Evolutionary conservation across 495 filamentous ascomycete genomes (phyloP).

Genomic region (Lentithecium fluviatile): DNA sequence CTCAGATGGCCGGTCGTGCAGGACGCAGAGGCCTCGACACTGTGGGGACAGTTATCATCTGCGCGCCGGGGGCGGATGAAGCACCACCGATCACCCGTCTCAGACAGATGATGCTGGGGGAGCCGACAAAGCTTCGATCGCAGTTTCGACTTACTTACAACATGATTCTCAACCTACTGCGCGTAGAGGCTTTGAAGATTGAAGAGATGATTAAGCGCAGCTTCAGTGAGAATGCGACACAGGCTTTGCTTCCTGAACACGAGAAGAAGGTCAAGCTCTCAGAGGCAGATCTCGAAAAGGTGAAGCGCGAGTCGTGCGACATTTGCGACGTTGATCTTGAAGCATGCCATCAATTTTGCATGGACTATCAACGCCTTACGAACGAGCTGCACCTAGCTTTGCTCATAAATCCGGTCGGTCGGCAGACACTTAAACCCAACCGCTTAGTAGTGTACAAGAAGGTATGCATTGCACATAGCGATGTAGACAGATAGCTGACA

Average conservation of each 20-base stretch:
- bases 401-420: conserved; percentile 71
- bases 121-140: conserved; percentile 90
- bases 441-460: conserved; percentile 72
- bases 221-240: conserved; percentile 98
- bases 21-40: conserved; percentile 89
- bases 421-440: conserved; percentile 69
- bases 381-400: conserved; percentile 70
- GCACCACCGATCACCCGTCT: conserved; percentile 80
- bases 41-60: conserved; percentile 91
- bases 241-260: conserved; percentile 89
- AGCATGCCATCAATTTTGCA: conserved; percentile 72
- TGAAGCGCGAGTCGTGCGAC: conserved; percentile 80
- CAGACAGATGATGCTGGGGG: conserved; percentile 90
- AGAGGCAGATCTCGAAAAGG: conserved; percentile 82
- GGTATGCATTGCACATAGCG: conserved; percentile 41
- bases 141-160: conserved; percentile 98
- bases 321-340: conserved; percentile 80
- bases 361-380: conserved; percentile 72
- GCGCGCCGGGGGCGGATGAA: conserved; percentile 77
- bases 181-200: conserved; percentile 95
- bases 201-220: conserved; percentile 99
- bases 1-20: conserved; percentile 96
- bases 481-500: neutral
- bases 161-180: conserved; percentile 95
- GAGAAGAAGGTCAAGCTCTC: conserved; percentile 92